Evolutionary conservation across 805 yeast species (phyloP), one percentile per base, ranked within the genome.

Genomic region (Lipomyces spencermartinsiae): DNA sequence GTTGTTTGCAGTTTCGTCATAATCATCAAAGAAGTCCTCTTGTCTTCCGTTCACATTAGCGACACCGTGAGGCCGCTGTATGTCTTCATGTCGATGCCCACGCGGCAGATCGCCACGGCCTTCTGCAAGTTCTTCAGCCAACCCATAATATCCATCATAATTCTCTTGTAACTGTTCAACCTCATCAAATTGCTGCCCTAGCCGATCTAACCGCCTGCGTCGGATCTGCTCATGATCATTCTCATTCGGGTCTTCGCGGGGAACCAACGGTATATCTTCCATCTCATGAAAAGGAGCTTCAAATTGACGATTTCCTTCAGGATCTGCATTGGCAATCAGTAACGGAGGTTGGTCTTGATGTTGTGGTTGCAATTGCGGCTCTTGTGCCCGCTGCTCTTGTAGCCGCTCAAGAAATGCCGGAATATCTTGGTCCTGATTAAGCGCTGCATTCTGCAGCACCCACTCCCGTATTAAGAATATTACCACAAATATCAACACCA

Each of bases 381-480:
- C 39, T 19, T 22, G 53, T n/a, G 16, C n/a, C 14, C 16, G 35
- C 35, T n/a, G 37, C 29, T 61, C 58, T 29, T 56, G 55, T 4
- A 29, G 43, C 7, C 55, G 39, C 9, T 29, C 60, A 4, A 54
- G 25, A 31, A 35, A 25, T 22, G 19, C 46, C 37, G 39, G 63
- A 22, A 55, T 34, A n/a, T 63, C 71, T 2, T 62, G 39, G 10
- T 68, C 67, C n/a, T 57, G 53, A 19, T 61, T 62, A 25, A 65
- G 60, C 3, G 70, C 75, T 6, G 73, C 76, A 65, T 75, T 76
- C 59, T 77, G 78, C 22, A 77, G 57, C 12, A 78, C 75, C 80
- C 80, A 78, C 39, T 78, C 80, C 14, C 79, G 71, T 25, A 77
- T 77, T 49, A 76, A 66, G 69, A 89, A 82, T 14, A 82, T 61